Conservation (phyloP, 257 asterid genomes). For the Coffea eugenioides region DNA sequence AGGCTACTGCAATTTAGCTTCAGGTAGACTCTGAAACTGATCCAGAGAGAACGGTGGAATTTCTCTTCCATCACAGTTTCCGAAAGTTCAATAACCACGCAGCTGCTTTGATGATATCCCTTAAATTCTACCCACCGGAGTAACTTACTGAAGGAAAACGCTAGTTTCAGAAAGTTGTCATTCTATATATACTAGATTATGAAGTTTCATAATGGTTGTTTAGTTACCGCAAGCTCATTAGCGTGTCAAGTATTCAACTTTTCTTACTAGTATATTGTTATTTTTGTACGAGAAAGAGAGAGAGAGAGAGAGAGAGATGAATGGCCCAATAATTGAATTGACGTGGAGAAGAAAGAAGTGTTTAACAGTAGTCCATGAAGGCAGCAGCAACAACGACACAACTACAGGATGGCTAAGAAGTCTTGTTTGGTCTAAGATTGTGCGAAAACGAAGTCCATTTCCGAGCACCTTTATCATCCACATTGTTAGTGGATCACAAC, state of each 20-base stretch:
- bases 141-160: too few species aligned
- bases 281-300: not conserved
- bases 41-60: not conserved
- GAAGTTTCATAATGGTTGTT: not conserved
- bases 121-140: too few species aligned
- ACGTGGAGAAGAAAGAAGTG: not conserved
- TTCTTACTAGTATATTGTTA: not conserved
- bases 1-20: constrained; percentile 21
- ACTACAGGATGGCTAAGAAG: not conserved
- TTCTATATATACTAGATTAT: not conserved
- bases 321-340: not conserved
- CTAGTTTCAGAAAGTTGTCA: not conserved
- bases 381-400: not conserved
- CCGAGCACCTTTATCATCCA: constrained; percentile 34
- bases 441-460: constrained; percentile 15
- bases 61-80: not conserved
- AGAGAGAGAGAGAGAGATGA: not conserved
- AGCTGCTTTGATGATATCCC: not conserved
- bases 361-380: not conserved
- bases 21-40: not conserved
- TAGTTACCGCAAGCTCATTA: not conserved
- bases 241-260: not conserved
- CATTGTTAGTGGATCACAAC: constrained; percentile 32
- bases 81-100: not conserved
- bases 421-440: not conserved